Evolutionary conservation across 2,329 filamentous ascomycete genomes (phyloP), one percentile per base, ranked within the genome.

Genomic region (Epichloe sp.): DNA sequence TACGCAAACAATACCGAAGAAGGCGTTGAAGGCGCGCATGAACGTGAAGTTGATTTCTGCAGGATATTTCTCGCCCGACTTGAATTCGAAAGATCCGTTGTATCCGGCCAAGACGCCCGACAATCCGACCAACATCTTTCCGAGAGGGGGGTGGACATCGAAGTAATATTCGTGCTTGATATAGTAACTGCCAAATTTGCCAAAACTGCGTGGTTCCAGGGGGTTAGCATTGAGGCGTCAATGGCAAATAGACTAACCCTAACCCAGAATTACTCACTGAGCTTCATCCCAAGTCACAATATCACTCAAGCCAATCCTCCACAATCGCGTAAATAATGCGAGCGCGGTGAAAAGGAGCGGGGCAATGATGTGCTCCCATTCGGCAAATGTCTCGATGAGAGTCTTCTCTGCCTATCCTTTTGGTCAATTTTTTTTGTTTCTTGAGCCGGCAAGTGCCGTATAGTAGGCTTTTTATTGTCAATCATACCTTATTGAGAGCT

Each of bases 91-190:
- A 4, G 91, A 94, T 53, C 93, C 93, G 74, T 98, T 98, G 76
- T 98, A 98, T 58, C 91, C 91, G 58, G 91, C 94, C 55, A 98
- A 78, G 65, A 94, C 95, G 65, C 93, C 93, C 6, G 93, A 97
- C 48, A 98, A 78, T 56, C 93, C 93, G 60, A 98, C 91, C 52
- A 98, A 82, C 82, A 98, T 97, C 76, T 98, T 98, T 66, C 93
- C 93, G 55, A 98, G 82, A 50, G 93, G 93, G 94, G 93, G 93
- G 69, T 95, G 88, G 53, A 94, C 86, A 57, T 71, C 69, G 62
- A 98, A 98, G 78, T 98, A 98, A 76, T 97, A 96, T 71, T 98
- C 93, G 68, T 91, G 88, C 70, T 98, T 96, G 65, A 98, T 83
- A 70, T 98, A 98, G 72, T 98, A 91, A 61, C 91, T 97, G 57